phyloP scores from a whole-genome alignment of 192 early-diverging fungal genomes.

The Chytriomyces sp. region DNA sequence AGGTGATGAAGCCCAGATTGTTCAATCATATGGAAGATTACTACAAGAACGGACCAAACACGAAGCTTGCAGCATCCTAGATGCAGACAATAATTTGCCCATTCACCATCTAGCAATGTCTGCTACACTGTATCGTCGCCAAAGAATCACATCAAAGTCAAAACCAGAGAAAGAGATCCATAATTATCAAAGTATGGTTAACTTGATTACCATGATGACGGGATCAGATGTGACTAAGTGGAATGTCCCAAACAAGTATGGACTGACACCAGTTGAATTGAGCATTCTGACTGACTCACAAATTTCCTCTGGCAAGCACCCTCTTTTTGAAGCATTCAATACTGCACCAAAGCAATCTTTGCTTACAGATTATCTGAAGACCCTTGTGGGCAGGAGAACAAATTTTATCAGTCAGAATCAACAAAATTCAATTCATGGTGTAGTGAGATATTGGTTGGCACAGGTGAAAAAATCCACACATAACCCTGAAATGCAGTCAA shows the following conservation, averaged over 20 bases:
- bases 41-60: neutral
- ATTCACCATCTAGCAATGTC: neutral
- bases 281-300: neutral
- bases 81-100: neutral
- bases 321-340: neutral
- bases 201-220: neutral
- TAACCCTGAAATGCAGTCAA: neutral
- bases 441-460: slow-evolving; percentile 1
- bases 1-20: neutral
- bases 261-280: neutral
- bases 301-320: neutral
- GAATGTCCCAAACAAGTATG: neutral
- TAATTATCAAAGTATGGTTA: neutral
- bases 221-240: neutral
- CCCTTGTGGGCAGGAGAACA: neutral
- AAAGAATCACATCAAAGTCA: neutral
- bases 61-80: neutral
- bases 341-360: neutral
- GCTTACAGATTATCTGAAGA: neutral
- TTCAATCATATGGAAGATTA: neutral
- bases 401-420: neutral
- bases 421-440: slow-evolving; percentile 14
- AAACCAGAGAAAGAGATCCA: neutral
- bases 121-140: neutral
- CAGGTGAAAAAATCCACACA: neutral